A percentile compares a stretch with the other conserved stretches of the same genome.
These are phyloP conservation scores for Ustilago shanxiensis DNA, from an alignment of 1,284 basidiomycete species.

Conservation along the genomic window DNA sequence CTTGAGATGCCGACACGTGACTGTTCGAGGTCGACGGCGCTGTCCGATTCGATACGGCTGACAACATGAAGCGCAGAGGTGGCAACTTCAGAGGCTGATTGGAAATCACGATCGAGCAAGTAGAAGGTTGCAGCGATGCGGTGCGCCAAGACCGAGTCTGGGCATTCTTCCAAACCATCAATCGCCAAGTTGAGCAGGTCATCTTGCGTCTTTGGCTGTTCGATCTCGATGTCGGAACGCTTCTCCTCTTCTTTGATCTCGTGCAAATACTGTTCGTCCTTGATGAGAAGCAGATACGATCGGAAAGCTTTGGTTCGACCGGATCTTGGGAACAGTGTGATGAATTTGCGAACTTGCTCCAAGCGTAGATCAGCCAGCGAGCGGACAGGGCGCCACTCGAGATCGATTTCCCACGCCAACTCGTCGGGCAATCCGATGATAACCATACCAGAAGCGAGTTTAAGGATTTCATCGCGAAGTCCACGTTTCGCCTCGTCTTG, in stretches of 20 bases:
- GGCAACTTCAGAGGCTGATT: slow-evolving; percentile 56
- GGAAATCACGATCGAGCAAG: slow-evolving; percentile 81
- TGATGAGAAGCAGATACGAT: slow-evolving; percentile 52
- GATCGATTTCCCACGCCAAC: slow-evolving; percentile 81
- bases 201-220: slow-evolving; percentile 17
- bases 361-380: slow-evolving; percentile 79
- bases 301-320: slow-evolving; percentile 51
- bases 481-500: slow-evolving; percentile 72
- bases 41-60: slow-evolving; percentile 69
- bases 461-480: slow-evolving; percentile 77
- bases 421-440: slow-evolving; percentile 81
- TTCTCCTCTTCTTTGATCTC: slow-evolving; percentile 49
- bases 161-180: slow-evolving; percentile 75
- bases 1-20: slow-evolving; percentile 79
- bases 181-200: slow-evolving; percentile 62
- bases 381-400: slow-evolving; percentile 83
- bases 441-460: slow-evolving; percentile 79
- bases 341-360: slow-evolving; percentile 77
- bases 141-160: slow-evolving; percentile 79
- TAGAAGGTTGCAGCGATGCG: slow-evolving; percentile 82
- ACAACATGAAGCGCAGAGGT: slow-evolving; percentile 38
- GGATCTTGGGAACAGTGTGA: slow-evolving; percentile 77
- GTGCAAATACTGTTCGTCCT: slow-evolving; percentile 56
- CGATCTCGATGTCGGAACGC: slow-evolving; percentile 44
- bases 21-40: slow-evolving; percentile 80